Evolutionary conservation across 2,329 filamentous ascomycete genomes (phyloP).

Genomic region (Stemphylium lycopersici): DNA sequence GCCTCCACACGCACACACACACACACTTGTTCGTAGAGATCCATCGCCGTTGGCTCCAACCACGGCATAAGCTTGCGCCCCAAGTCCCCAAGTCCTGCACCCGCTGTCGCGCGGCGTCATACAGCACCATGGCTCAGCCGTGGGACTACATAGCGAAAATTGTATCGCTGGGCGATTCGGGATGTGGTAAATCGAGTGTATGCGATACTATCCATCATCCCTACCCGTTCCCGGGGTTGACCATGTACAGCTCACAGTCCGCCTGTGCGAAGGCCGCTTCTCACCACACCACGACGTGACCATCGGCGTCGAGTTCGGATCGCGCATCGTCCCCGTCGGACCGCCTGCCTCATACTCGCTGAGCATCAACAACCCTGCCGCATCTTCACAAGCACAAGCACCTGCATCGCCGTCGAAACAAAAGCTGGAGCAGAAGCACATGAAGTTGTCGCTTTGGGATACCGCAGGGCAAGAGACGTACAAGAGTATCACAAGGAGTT

Average conservation of each 20-base stretch:
- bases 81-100: background rate
- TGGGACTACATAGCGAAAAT: conserved; percentile 99
- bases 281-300: conserved; percentile 94
- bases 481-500: conserved; percentile 92
- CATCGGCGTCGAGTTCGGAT: conserved; percentile 95
- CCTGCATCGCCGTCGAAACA: conserved; percentile 36
- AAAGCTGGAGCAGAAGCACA: conserved; percentile 67
- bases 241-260: conserved; percentile 74
- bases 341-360: conserved; percentile 72
- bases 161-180: conserved; percentile 95
- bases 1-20: too few species aligned
- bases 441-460: conserved; percentile 95
- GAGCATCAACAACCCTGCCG: conserved; percentile 58
- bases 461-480: conserved; percentile 97
- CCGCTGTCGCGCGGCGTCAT: conserved; percentile 12
- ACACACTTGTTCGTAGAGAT: background rate
- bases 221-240: conserved; percentile 15
- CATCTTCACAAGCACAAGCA: conserved; percentile 18
- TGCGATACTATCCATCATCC: background rate
- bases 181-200: conserved; percentile 88
- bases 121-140: conserved; percentile 61
- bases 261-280: conserved; percentile 95
- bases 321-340: conserved; percentile 87
- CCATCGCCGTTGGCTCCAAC: background rate
- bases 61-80: background rate